These are phyloP conservation scores for Schizonepeta tenuifolia DNA, from an alignment of 257 asterid species.

Conservation along the genomic window DNA sequence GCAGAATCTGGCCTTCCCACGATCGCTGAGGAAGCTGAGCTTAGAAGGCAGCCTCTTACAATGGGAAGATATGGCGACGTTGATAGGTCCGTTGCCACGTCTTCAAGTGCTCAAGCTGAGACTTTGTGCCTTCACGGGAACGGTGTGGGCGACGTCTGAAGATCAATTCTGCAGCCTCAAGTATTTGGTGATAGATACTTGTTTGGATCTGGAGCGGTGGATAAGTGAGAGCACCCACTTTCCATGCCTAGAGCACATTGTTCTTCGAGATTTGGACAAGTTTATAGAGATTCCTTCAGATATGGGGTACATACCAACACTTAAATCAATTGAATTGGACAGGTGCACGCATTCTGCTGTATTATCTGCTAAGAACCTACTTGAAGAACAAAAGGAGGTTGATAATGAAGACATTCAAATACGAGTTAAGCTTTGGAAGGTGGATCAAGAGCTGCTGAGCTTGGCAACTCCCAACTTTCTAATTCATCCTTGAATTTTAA, in stretches of 20 bases:
- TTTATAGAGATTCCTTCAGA: not conserved
- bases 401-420: not conserved
- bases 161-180: not conserved
- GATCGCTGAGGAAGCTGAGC: not conserved
- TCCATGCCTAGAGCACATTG: not conserved
- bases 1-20: not conserved
- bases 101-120: not conserved
- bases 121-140: not conserved
- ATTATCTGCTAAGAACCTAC: not conserved
- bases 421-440: not conserved
- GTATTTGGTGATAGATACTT: not conserved
- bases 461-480: not conserved
- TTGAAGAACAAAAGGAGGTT: not conserved
- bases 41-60: not conserved
- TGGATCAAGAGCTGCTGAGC: not conserved
- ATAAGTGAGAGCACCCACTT: not conserved
- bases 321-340: not conserved
- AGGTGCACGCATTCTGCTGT: not conserved
- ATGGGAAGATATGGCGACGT: not conserved
- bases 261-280: not conserved
- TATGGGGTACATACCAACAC: not conserved
- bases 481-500: not conserved
- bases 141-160: not conserved
- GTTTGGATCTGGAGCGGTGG: not conserved
- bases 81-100: not conserved